These are phyloP conservation scores for Apophysomyces variabilis DNA, from an alignment of 371 early-diverging fungal genomes.

Conservation along the genomic window DNA sequence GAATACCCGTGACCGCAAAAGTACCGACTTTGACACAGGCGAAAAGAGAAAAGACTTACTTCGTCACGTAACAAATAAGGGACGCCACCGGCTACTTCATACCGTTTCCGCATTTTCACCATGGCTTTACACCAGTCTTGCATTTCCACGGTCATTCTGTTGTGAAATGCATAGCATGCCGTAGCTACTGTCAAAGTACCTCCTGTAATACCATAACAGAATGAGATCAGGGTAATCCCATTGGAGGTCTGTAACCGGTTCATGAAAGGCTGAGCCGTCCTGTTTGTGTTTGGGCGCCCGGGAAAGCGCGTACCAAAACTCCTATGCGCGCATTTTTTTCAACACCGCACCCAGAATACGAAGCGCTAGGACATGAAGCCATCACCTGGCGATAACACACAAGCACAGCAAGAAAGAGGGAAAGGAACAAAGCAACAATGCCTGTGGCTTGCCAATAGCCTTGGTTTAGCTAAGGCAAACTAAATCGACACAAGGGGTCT, in stretches of 20 bases:
- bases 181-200: slow-evolving; percentile 14
- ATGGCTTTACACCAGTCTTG: slow-evolving; percentile 13
- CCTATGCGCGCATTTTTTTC: too few relatives aligned
- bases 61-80: slow-evolving; percentile 25
- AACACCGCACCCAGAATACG: too few relatives aligned
- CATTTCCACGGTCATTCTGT: slow-evolving; percentile 15
- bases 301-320: too few relatives aligned
- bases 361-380: too few relatives aligned
- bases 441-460: too few relatives aligned
- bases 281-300: not conserved
- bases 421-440: too few relatives aligned
- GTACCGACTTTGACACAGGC: not conserved
- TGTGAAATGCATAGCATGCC: slow-evolving; percentile 12
- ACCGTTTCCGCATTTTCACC: slow-evolving; percentile 20
- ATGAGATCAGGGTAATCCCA: slow-evolving; percentile 16
- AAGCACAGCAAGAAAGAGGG: too few relatives aligned
- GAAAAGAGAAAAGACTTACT: not conserved
- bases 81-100: slow-evolving; percentile 25
- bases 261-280: not conserved
- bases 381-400: too few relatives aligned
- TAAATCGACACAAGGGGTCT: too few relatives aligned
- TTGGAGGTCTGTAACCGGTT: not conserved
- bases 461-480: too few relatives aligned
- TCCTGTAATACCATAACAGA: slow-evolving; percentile 19
- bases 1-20: not conserved